Evolutionary conservation across 495 filamentous ascomycete species (phyloP).

Genomic region (Penicillium chermesinum): DNA sequence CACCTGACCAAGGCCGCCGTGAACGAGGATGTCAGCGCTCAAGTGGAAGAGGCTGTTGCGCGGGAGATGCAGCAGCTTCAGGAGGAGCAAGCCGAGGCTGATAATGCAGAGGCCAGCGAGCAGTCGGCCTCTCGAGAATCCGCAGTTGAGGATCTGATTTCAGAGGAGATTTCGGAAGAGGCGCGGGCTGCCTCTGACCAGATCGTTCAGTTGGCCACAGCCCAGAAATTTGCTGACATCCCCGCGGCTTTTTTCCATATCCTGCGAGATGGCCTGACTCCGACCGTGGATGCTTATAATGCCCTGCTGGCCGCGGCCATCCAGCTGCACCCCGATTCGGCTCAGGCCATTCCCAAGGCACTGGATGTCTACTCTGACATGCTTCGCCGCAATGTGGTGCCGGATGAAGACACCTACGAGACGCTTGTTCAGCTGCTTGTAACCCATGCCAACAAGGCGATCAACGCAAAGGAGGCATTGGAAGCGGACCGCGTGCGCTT

Average conservation of each 20-base stretch:
- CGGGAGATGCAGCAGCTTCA: constrained; percentile 54
- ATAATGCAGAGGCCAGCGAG: constrained; percentile 34
- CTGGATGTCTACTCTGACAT: constrained; percentile 95
- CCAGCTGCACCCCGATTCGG: constrained; percentile 60
- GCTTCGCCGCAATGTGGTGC: constrained; percentile 76
- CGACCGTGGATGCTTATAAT: constrained; percentile 83
- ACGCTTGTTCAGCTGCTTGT: constrained; percentile 78
- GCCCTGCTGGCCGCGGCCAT: constrained; percentile 79
- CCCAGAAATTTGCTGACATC: constrained; percentile 73
- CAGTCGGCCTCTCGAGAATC: constrained; percentile 23
- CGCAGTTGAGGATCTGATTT: constrained; percentile 24
- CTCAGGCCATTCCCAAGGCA: constrained; percentile 79
- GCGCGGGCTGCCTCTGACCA: constrained; percentile 67
- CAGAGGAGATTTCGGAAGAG: constrained; percentile 40
- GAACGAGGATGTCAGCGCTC: constrained; percentile 49
- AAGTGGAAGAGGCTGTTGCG: constrained; percentile 61
- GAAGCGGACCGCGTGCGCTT: constrained; percentile 73
- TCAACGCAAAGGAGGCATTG: constrained; percentile 60
- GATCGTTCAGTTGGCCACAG: constrained; percentile 63
- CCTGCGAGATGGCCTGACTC: constrained; percentile 69
- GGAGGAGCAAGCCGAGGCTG: constrained; percentile 41
- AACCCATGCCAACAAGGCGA: constrained; percentile 67
- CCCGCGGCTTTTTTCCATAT: constrained; percentile 84
- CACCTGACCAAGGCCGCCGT: constrained; percentile 57
- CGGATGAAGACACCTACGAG: constrained; percentile 80